A percentile compares a stretch with the other conserved stretches of the same genome.
Conservation (phyloP, 306 rosid genomes). For the Morella rubra region DNA sequence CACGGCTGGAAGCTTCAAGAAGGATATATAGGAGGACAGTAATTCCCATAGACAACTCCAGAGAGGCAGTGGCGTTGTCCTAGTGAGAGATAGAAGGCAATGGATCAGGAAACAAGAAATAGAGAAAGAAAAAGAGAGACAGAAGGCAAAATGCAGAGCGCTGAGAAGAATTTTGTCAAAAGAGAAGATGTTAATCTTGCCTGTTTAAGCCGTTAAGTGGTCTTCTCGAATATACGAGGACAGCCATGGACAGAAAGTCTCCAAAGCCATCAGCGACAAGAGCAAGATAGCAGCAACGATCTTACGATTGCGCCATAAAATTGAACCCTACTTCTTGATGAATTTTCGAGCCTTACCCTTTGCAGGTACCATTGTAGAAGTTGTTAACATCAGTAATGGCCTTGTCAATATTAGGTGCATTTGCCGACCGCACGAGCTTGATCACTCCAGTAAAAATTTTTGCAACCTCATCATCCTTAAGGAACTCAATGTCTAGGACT, state of each 20-base stretch:
- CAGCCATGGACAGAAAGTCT: slow-evolving; percentile 23
- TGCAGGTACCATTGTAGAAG: background rate
- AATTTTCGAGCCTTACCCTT: background rate
- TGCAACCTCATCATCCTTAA: background rate
- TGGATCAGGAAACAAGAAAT: too few relatives aligned
- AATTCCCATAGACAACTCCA: too few relatives aligned
- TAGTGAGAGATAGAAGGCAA: too few relatives aligned
- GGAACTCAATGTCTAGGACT: background rate
- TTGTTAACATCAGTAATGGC: background rate
- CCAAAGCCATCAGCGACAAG: slow-evolving; percentile 16
- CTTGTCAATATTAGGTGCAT: background rate
- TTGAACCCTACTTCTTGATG: background rate
- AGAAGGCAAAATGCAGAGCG: too few relatives aligned
- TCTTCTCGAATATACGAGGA: background rate
- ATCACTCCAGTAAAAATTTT: slow-evolving; percentile 23
- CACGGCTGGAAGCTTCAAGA: too few relatives aligned
- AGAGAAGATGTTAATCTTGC: too few relatives aligned
- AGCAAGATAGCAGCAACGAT: slow-evolving; percentile 6
- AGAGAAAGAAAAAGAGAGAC: too few relatives aligned
- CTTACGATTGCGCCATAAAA: slow-evolving; percentile 9
- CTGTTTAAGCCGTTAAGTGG: too few relatives aligned
- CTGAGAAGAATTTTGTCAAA: too few relatives aligned
- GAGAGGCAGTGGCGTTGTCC: too few relatives aligned
- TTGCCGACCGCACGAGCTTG: slow-evolving; percentile 13
- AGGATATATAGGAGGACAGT: too few relatives aligned